Evolutionary conservation across 345 rosid genomes (phyloP).

Genomic region (Sisymbrium altissimum): DNA sequence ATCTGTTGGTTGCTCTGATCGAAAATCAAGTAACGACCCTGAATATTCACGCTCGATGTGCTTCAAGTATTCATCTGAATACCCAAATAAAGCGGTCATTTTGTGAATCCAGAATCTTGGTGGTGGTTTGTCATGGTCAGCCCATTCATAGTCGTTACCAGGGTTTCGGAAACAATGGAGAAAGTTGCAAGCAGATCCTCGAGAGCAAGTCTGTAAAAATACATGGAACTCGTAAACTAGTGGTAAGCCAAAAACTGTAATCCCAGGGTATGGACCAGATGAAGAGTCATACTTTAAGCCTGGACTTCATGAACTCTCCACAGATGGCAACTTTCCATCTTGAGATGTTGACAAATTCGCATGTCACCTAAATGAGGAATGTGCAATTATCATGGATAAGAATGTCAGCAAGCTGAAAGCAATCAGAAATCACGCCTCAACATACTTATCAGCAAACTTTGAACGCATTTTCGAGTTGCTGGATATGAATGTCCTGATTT

Average conservation of each 20-base stretch:
- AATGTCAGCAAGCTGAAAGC: conserved; percentile 5
- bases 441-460: background rate
- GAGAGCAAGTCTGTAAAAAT: conserved; percentile 76
- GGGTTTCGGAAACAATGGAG: conserved; percentile 96
- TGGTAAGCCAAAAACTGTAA: conserved; percentile 6
- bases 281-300: conserved; percentile 54
- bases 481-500: background rate
- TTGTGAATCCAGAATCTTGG: conserved; percentile 82
- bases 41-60: conserved; percentile 37
- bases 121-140: conserved; percentile 90
- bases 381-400: conserved; percentile 1
- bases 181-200: conserved; percentile 89
- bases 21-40: conserved; percentile 33
- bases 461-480: background rate
- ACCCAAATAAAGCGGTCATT: conserved; percentile 86
- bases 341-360: conserved; percentile 82
- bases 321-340: conserved; percentile 97
- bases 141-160: conserved; percentile 99
- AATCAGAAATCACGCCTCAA: background rate
- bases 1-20: conserved; percentile 30
- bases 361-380: conserved; percentile 51
- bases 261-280: background rate
- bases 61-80: conserved; percentile 49
- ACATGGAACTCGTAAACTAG: background rate
- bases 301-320: conserved; percentile 91